These are phyloP conservation scores for Kalanchoe fedtschenkoi DNA, from an alignment of 164 flowering plant genomes.

Conservation along the genomic window DNA sequence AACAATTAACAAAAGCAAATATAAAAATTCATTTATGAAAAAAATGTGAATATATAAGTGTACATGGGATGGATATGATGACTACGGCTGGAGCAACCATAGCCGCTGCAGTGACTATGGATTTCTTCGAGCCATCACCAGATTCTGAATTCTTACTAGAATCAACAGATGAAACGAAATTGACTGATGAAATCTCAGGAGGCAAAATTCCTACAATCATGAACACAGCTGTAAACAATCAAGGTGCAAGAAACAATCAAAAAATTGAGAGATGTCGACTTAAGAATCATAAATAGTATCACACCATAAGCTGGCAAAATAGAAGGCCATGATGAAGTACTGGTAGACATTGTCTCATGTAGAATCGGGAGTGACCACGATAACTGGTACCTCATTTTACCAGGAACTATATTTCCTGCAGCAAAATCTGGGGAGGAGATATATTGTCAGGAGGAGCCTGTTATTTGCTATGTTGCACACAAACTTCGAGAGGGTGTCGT, in stretches of 20 bases:
- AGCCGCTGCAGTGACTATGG: background rate
- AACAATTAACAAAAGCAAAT: background rate
- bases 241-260: no score
- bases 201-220: background rate
- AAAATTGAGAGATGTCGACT: no score
- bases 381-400: no score
- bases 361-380: no score
- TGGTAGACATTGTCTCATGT: no score
- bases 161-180: background rate
- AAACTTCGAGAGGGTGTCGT: no score
- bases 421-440: no score
- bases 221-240: background rate
- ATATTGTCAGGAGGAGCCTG: no score
- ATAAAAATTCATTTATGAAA: background rate
- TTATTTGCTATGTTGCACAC: no score
- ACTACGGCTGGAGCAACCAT: conserved; percentile 5
- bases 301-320: background rate
- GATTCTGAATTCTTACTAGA: background rate
- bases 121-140: conserved; percentile 1
- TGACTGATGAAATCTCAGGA: background rate
- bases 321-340: no score
- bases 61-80: background rate
- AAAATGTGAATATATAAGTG: background rate
- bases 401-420: no score
- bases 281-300: background rate